phyloP scores from a whole-genome alignment of 177 flowering plant genomes.

The Vitis hybrid region DNA sequence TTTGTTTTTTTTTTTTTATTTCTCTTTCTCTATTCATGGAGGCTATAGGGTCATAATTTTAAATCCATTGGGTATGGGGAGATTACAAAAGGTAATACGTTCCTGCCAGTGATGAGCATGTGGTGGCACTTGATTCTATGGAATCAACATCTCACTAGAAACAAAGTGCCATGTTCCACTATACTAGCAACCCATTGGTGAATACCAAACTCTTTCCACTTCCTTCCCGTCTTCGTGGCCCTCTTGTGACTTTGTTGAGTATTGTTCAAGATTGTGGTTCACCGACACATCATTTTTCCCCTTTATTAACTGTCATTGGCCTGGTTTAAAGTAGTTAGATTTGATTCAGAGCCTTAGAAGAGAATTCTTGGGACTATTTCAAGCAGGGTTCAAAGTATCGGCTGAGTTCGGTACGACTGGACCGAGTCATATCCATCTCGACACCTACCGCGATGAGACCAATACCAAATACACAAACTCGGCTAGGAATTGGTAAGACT shows the following conservation, averaged over 20 bases:
- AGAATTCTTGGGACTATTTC: slow-evolving; percentile 51
- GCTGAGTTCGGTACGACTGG: no score
- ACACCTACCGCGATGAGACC: no score
- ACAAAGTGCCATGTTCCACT: slow-evolving; percentile 85
- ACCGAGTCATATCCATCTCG: no score
- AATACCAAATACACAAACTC: no score
- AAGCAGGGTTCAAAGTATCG: no score
- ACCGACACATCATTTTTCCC: slow-evolving; percentile 63
- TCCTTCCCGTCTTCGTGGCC: slow-evolving; percentile 92
- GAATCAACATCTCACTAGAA: slow-evolving; percentile 39
- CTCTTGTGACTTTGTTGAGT: slow-evolving; percentile 46
- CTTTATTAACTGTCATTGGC: slow-evolving; percentile 76
- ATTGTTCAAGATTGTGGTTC: slow-evolving; percentile 42
- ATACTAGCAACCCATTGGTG: slow-evolving; percentile 83
- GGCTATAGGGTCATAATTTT: no score
- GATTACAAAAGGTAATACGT: no score
- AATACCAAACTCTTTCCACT: slow-evolving; percentile 61
- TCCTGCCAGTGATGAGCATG: no score
- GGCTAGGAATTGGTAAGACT: no score
- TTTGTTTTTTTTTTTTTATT: no score
- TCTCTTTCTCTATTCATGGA: no score
- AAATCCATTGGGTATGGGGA: no score
- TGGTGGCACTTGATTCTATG: slow-evolving; percentile 1
- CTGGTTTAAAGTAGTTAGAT: slow-evolving; percentile 61
- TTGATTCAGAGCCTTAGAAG: slow-evolving; percentile 51